Evolutionary conservation across 352 stramenopile genomes (phyloP).

Genomic region (Saprolegnia parasitica): DNA sequence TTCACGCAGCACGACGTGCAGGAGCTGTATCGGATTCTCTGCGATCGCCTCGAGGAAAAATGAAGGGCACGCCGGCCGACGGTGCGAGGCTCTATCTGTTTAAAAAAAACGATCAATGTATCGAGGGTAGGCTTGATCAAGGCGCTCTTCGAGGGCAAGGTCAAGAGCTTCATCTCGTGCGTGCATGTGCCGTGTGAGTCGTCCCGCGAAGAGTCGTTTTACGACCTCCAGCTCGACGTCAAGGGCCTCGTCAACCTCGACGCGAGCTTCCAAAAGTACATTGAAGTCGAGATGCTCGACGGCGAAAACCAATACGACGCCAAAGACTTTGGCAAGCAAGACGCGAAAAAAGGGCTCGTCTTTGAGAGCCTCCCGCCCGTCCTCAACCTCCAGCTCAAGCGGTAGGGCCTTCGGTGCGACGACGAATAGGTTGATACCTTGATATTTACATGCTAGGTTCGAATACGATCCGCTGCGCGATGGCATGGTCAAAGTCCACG

Average conservation of each 20-base stretch:
- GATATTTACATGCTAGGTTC: slow-evolving; percentile 34
- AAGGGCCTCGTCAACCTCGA: slow-evolving; percentile 88
- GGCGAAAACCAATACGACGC: slow-evolving; percentile 93
- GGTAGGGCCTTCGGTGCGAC: slow-evolving; percentile 32
- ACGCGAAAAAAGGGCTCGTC: slow-evolving; percentile 82
- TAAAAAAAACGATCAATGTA: too few relatives aligned
- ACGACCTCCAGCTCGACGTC: slow-evolving; percentile 90
- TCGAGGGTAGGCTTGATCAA: slow-evolving; percentile 46
- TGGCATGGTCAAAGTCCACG: slow-evolving; percentile 86
- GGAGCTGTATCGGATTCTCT: slow-evolving; percentile 87
- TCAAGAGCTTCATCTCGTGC: slow-evolving; percentile 88
- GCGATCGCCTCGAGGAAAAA: slow-evolving; percentile 91
- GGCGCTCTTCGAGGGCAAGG: slow-evolving; percentile 86
- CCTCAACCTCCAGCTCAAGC: slow-evolving; percentile 90
- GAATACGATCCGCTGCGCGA: slow-evolving; percentile 83
- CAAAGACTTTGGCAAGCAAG: slow-evolving; percentile 84
- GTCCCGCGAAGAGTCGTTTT: slow-evolving; percentile 86
- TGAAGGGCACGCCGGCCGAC: slow-evolving; percentile 84
- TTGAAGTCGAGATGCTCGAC: slow-evolving; percentile 89
- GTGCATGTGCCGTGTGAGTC: slow-evolving; percentile 88
- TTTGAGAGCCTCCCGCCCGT: slow-evolving; percentile 86
- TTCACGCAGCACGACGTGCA: slow-evolving; percentile 94
- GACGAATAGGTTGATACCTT: too few relatives aligned
- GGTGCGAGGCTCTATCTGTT: too few relatives aligned
- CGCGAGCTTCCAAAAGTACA: slow-evolving; percentile 88